Evolutionary conservation across 108 stramenopile genomes (phyloP).

Genomic region (Nitzschia inconspicua): DNA sequence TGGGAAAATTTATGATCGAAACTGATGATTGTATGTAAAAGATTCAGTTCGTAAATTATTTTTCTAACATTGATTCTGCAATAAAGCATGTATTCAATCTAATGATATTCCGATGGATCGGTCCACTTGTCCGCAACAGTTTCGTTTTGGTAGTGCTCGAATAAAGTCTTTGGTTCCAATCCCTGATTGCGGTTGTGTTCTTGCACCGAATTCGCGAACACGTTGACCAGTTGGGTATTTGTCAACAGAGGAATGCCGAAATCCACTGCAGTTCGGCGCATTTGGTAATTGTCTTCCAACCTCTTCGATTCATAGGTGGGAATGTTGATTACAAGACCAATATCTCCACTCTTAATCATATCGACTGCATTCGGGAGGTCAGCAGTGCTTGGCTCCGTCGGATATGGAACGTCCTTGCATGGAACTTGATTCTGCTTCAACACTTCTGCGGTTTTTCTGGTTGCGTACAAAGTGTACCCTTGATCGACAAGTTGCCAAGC

Average conservation of each 20-base stretch:
- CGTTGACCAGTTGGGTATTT: slow-evolving; percentile 87
- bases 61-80: not conserved
- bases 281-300: slow-evolving; percentile 88
- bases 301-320: slow-evolving; percentile 83
- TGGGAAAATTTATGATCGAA: too few species aligned
- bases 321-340: slow-evolving; percentile 94
- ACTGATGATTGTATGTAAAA: not conserved
- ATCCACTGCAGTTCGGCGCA: slow-evolving; percentile 94
- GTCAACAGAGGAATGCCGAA: slow-evolving; percentile 95
- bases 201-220: slow-evolving; percentile 80
- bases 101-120: slow-evolving; percentile 72
- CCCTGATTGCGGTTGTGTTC: slow-evolving; percentile 61
- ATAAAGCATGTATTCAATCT: slow-evolving; percentile 8
- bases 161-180: slow-evolving; percentile 67
- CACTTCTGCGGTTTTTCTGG: slow-evolving; percentile 82
- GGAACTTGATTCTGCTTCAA: slow-evolving; percentile 83
- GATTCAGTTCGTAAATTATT: not conserved
- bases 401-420: slow-evolving; percentile 78
- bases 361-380: slow-evolving; percentile 71
- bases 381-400: slow-evolving; percentile 54
- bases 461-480: slow-evolving; percentile 91
- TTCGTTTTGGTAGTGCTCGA: slow-evolving; percentile 75
- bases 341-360: slow-evolving; percentile 67
- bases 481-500: slow-evolving; percentile 84
- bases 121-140: slow-evolving; percentile 76